A percentile compares a stretch with the other conserved stretches of the same genome.
These are phyloP conservation scores for Euphorbia peplus DNA, from an alignment of 345 rosid species.

Conservation along the genomic window DNA sequence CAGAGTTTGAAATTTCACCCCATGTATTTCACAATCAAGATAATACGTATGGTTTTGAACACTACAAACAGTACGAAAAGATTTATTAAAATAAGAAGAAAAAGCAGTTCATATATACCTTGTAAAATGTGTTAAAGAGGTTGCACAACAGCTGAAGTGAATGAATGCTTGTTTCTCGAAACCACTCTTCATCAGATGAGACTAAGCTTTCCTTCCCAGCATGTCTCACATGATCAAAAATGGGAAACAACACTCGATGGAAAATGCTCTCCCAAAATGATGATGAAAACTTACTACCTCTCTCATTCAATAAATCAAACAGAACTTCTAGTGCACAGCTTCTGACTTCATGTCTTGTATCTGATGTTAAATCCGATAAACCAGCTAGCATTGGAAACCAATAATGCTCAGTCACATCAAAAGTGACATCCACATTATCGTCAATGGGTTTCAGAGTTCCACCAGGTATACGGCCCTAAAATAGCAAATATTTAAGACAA, in stretches of 20 bases:
- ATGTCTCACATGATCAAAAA: constrained; percentile 86
- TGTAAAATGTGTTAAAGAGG: constrained; percentile 79
- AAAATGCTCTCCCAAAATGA: constrained; percentile 95
- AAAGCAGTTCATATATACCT: constrained; percentile 33
- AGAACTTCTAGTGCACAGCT: constrained; percentile 89
- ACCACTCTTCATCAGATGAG: constrained; percentile 72
- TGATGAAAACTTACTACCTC: constrained; percentile 79
- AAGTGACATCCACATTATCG: constrained; percentile 42
- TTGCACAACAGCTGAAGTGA: constrained; percentile 88
- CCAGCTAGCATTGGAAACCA: constrained; percentile 98
- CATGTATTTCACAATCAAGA: background rate
- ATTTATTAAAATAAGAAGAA: background rate
- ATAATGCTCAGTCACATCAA: constrained; percentile 86
- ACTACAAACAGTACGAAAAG: background rate
- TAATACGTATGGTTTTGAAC: background rate
- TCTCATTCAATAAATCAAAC: constrained; percentile 87
- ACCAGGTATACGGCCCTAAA: constrained; percentile 83
- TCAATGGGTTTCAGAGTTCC: constrained; percentile 74
- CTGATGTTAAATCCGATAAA: constrained; percentile 84
- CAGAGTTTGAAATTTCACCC: background rate
- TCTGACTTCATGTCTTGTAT: constrained; percentile 76
- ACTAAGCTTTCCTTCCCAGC: constrained; percentile 73
- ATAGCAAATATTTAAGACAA: constrained; percentile 22
- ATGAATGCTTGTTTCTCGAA: constrained; percentile 88
- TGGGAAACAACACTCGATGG: constrained; percentile 87